phyloP scores from a whole-genome alignment of 2,329 filamentous ascomycete species.

The Nemania diffusa region DNA sequence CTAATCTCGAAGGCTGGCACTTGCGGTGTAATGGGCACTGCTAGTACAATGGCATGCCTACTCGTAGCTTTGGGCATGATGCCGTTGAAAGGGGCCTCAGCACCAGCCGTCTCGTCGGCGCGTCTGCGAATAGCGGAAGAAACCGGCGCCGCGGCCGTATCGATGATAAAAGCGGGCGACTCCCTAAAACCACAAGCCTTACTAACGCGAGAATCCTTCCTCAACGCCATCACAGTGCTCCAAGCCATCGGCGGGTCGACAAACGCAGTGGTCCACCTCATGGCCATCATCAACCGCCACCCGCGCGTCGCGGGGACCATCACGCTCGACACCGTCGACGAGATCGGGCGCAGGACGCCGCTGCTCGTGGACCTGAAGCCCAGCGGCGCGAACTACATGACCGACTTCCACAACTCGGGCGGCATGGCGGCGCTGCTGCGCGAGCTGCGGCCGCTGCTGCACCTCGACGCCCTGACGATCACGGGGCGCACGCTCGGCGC shows the following conservation, averaged over 20 bases:
- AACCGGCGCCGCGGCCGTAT: slow-evolving; percentile 75
- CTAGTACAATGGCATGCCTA: slow-evolving; percentile 88
- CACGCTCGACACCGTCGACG: slow-evolving; percentile 81
- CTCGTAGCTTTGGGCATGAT: slow-evolving; percentile 86
- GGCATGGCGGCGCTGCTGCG: slow-evolving; percentile 86
- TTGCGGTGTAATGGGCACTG: slow-evolving; percentile 92
- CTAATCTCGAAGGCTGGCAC: slow-evolving; percentile 68
- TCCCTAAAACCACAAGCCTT: slow-evolving; percentile 76
- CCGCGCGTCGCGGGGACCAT: slow-evolving; percentile 72
- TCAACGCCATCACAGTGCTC: slow-evolving; percentile 87
- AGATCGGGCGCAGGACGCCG: slow-evolving; percentile 79
- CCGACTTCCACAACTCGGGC: slow-evolving; percentile 88
- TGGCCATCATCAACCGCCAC: slow-evolving; percentile 81
- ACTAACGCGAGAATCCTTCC: slow-evolving; percentile 78
- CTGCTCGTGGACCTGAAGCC: slow-evolving; percentile 89
- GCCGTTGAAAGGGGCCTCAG: slow-evolving; percentile 79
- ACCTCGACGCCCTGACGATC: slow-evolving; percentile 82
- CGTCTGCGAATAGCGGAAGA: slow-evolving; percentile 85
- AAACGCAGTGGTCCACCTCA: slow-evolving; percentile 86
- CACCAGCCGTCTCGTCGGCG: slow-evolving; percentile 79
- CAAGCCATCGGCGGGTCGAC: slow-evolving; percentile 88
- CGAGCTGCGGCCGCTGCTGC: slow-evolving; percentile 77
- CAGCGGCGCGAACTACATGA: slow-evolving; percentile 87
- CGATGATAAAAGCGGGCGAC: slow-evolving; percentile 69
- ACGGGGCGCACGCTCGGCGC: slow-evolving; percentile 85